Evolutionary conservation across 2,329 filamentous ascomycete genomes (phyloP), one percentile per base, ranked within the genome.

Genomic region (Hymenoscyphus fraxineus): DNA sequence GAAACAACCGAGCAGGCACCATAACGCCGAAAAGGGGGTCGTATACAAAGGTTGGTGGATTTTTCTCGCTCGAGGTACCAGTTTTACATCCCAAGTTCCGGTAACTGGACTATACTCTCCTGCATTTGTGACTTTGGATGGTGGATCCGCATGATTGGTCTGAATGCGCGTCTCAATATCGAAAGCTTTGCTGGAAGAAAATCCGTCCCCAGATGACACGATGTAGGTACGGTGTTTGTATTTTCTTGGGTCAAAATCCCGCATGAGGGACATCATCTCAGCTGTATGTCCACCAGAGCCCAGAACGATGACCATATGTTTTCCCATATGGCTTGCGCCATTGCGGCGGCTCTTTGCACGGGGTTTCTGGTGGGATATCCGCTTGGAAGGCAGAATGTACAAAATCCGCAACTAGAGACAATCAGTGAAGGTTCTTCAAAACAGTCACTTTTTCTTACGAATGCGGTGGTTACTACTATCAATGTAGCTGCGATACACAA

Each of bases 281-380:
- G 92, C 88, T 0, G 95, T 97, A 78, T 99, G 95, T 0, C 95
- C 95, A 39, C 95, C 95, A 2, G 91, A 96, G 61, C 95, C 95
- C 31, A 98, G 88, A 32, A 98, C 88, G 68, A 96, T 85, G 39
- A 96, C 81, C 62, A 93, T 80, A 76, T 93, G 87, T 6, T 81
- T 80, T 51, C 44, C 60, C 22, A 73, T 73, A 61, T 73, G 75
- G 19, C 44, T 51, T 19, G 44, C n/a, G n/a, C 67, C 61, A 31
- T 62, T 62, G 40, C 65, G 59, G 44, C 44, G 44, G n/a, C 44
- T 51, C 16, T 51, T 51, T 47, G 61, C n/a, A 27, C 19, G 61
- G 2, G 64, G 64, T 27, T 65, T 51, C 38, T 47, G 58, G 38
- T 47, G 61, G 16, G 39, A 13, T 6, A 59, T 64, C n/a, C 66